Conservation (phyloP, 495 filamentous ascomycete species). For the Penicillium dipodomyicola region DNA sequence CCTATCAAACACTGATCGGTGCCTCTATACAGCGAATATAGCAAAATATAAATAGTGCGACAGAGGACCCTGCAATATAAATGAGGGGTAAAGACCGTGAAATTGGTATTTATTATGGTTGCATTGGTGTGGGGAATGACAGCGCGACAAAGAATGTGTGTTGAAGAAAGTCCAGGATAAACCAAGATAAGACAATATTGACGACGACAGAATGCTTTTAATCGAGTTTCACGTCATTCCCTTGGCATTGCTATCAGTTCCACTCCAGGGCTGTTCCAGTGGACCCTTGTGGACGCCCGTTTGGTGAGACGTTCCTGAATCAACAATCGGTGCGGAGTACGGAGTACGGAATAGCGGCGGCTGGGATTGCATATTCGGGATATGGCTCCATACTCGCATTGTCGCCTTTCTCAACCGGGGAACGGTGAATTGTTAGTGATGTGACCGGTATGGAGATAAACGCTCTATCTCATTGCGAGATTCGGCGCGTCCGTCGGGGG, state of each 20-base stretch:
- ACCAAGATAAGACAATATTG: background rate
- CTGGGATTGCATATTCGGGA: background rate
- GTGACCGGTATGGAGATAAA: conserved; percentile 19
- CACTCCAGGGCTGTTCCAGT: conserved; percentile 3
- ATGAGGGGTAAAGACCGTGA: conserved; percentile 12
- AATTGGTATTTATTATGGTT: conserved; percentile 29
- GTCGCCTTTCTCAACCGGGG: background rate
- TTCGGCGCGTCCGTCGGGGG: conserved; percentile 9
- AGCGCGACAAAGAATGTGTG: conserved; percentile 15
- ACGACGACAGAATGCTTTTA: background rate
- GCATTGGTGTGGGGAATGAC: conserved; percentile 25
- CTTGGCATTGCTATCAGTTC: conserved; percentile 18
- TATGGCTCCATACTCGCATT: background rate
- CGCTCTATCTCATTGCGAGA: conserved; percentile 9
- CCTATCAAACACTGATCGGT: background rate
- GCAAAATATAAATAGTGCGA: conserved; percentile 17
- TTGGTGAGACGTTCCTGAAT: conserved; percentile 9
- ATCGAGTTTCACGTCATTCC: background rate
- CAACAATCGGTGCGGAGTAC: background rate
- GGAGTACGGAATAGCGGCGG: background rate
- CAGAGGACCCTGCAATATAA: background rate
- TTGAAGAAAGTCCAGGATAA: conserved; percentile 6
- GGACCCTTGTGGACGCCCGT: conserved; percentile 15
- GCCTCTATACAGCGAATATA: background rate
- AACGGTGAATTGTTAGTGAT: conserved; percentile 15